A percentile compares a stretch with the other conserved stretches of the same genome.
Conservation (phyloP, 768 basidiomycete genomes). For the Tulasnella sp. region DNA sequence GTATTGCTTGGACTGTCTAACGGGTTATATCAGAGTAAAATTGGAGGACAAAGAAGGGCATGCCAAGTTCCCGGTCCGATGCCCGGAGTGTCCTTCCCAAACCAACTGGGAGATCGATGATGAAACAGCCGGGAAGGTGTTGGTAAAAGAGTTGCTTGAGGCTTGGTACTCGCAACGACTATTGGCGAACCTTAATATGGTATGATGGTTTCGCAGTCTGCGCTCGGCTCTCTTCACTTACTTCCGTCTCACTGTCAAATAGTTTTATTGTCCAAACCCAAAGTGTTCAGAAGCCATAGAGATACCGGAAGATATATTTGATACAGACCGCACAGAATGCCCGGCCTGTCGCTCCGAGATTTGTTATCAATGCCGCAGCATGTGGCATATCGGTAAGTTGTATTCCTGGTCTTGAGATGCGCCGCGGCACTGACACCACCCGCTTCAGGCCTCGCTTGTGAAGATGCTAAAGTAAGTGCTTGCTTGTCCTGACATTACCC, state of each 20-base stretch:
- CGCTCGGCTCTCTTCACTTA: neutral
- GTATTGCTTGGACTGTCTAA: slow-evolving; percentile 16
- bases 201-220: neutral
- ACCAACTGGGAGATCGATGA: slow-evolving; percentile 7
- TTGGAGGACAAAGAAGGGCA: neutral
- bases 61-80: slow-evolving; percentile 3
- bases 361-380: neutral
- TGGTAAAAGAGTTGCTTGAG: neutral
- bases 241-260: too few relatives aligned
- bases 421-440: too few relatives aligned
- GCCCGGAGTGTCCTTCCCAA: slow-evolving; percentile 8
- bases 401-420: too few relatives aligned
- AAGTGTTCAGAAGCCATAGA: slow-evolving; percentile 8
- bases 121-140: neutral
- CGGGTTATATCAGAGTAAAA: slow-evolving; percentile 6
- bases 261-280: slow-evolving; percentile 18
- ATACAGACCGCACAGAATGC: slow-evolving; percentile 3
- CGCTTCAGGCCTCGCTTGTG: slow-evolving; percentile 2
- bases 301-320: neutral
- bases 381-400: slow-evolving; percentile 18
- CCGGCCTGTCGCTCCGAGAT: slow-evolving; percentile 10
- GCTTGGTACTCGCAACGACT: neutral
- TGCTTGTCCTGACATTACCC: neutral
- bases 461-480: neutral
- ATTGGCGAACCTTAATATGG: neutral